A percentile compares a stretch with the other conserved stretches of the same genome.
Conservation (phyloP, 495 filamentous ascomycete species). For the Talaromyces wortmannii region DNA sequence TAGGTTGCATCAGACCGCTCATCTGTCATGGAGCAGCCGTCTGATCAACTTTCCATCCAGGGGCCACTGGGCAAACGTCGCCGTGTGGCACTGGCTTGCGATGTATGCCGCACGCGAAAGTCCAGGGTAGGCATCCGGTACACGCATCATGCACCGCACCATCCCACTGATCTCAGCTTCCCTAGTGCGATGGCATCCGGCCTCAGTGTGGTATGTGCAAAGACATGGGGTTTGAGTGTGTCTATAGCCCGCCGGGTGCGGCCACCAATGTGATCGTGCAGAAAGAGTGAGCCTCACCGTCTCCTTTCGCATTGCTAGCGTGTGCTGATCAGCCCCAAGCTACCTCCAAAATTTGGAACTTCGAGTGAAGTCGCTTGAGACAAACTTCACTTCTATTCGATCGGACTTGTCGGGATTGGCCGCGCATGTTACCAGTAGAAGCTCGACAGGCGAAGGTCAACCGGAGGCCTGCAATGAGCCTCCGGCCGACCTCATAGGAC, state of each 20-base stretch:
- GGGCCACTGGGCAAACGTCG: constrained; percentile 24
- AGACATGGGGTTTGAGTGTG: constrained; percentile 40
- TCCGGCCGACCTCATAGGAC: background rate
- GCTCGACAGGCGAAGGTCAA: background rate
- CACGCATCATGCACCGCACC: too few relatives aligned
- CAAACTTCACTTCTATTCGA: constrained; percentile 12
- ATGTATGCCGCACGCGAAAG: constrained; percentile 38
- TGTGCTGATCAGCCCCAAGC: too few relatives aligned
- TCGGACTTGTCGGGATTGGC: constrained; percentile 20
- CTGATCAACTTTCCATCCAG: too few relatives aligned
- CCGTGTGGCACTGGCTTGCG: constrained; percentile 33
- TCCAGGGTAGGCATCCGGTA: constrained; percentile 30
- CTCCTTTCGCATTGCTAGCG: too few relatives aligned
- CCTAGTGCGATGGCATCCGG: constrained; percentile 37
- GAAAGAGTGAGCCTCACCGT: constrained; percentile 24
- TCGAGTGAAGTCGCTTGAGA: constrained; percentile 14
- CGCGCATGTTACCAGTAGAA: constrained; percentile 5
- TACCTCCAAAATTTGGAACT: constrained; percentile 16
- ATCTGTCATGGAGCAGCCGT: too few relatives aligned
- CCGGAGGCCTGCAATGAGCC: background rate
- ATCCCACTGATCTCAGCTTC: too few relatives aligned
- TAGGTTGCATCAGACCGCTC: too few relatives aligned
- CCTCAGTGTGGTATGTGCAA: constrained; percentile 35
- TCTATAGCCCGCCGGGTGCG: constrained; percentile 32
- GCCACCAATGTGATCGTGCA: constrained; percentile 36